Base-by-base conservation (phyloP, 176 grass and related monocot genomes). In the Triticum urartu region DNA sequence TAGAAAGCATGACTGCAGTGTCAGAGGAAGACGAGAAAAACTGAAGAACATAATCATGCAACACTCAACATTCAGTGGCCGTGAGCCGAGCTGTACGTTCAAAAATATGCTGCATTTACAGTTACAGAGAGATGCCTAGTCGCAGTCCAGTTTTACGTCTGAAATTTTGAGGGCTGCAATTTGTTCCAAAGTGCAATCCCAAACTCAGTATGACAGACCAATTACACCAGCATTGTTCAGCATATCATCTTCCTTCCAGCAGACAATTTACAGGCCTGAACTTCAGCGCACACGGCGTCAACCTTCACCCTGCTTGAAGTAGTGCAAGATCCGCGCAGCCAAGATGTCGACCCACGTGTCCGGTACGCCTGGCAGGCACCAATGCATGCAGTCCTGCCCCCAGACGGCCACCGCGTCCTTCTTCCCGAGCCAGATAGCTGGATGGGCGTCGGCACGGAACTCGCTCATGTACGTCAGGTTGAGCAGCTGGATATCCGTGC, bases 361-460 rank as follows among this genome's bases (percentile, higher is more conserved):
- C 0, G 96, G 96, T 22, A 98, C 88, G 2, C 94, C 97, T 11
- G 97, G 97, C 13, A 98, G 85, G 81, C 97, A 98, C 97, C 97
- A 98, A 38, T 96, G 94, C 97, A 96, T 94, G 84, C 94, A 99
- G 84, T 99, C 97, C 90, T 98, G 94, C 7, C 94, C 97, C 85
- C 92, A 95, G 11, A 94, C 84, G 1, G 92, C 80, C 81, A 98
- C 97, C 0, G 97, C 94, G 0, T 94, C 97, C 92, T 94, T 95
- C 88, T 95, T 98, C 8, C 97, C 97, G 0, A 94, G 84, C 97
- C 94, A 99, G 82, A 88, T 94, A 18, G 94, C 94, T 4, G 94
- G 97, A 85, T 98, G 96, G 9, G 94, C 94, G 32, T 94, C 96
- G 7, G 96, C 86, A 11, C 96, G 89, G 71, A 98, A 94, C 72